Evolutionary conservation across 768 basidiomycete genomes (phyloP).

Genomic region (Lanmaoa pseudosensibilis): DNA sequence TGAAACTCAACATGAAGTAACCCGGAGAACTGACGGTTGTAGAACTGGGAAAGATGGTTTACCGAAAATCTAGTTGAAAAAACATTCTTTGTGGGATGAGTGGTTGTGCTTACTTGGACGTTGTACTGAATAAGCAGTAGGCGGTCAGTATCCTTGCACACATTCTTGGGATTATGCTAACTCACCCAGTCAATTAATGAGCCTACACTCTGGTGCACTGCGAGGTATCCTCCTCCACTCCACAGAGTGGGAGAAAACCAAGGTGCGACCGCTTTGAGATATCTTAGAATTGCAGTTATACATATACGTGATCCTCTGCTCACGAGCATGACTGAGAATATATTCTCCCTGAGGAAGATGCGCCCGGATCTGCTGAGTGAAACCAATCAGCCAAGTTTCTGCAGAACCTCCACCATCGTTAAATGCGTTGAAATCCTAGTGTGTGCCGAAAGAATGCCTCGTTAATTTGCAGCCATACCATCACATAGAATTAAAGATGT

Average conservation of each 20-base stretch:
- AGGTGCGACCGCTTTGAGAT: constrained; percentile 40
- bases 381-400: constrained; percentile 32
- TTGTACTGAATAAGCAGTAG: constrained; percentile 35
- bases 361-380: constrained; percentile 31
- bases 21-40: constrained; percentile 22
- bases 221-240: constrained; percentile 42
- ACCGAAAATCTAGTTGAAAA: no score
- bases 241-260: constrained; percentile 39
- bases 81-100: no score
- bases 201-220: constrained; percentile 39
- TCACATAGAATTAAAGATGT: background rate
- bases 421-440: constrained; percentile 34
- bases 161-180: background rate
- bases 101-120: constrained; percentile 31
- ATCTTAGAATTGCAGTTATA: background rate
- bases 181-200: constrained; percentile 45
- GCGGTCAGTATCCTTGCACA: background rate
- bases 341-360: constrained; percentile 32
- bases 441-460: background rate
- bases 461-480: background rate
- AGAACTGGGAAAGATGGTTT: constrained; percentile 10
- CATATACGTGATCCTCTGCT: constrained; percentile 3
- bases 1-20: no score
- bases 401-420: constrained; percentile 29
- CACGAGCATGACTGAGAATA: constrained; percentile 36